Percentiles rank a stretch among this genome's conserved stretches.
Conservation (phyloP, 2,329 filamentous ascomycete genomes). For the Ophiosphaerella korrae region DNA sequence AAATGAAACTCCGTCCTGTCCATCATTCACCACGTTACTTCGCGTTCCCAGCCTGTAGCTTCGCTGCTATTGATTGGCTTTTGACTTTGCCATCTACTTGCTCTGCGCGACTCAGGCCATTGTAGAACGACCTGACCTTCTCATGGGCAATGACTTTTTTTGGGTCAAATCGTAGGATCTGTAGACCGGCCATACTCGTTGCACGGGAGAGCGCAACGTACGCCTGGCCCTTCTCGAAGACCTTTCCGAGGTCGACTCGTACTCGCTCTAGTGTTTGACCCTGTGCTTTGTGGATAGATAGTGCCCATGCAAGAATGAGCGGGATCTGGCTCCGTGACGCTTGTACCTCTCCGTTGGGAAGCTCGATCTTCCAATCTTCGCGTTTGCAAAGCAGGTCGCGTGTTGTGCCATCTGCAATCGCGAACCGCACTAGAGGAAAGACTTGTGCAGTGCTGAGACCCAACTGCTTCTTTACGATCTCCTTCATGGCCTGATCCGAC, state of each 20-base stretch:
- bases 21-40: slow-evolving; percentile 6
- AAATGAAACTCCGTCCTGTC: background rate
- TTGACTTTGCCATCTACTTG: slow-evolving; percentile 40
- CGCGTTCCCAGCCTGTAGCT: slow-evolving; percentile 32
- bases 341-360: slow-evolving; percentile 93
- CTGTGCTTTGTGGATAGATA: slow-evolving; percentile 98
- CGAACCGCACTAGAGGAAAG: slow-evolving; percentile 86
- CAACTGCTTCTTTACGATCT: slow-evolving; percentile 54
- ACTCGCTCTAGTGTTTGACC: slow-evolving; percentile 93
- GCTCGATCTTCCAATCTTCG: slow-evolving; percentile 94
- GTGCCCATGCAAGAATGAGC: slow-evolving; percentile 92
- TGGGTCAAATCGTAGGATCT: slow-evolving; percentile 87
- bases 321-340: slow-evolving; percentile 78
- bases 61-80: slow-evolving; percentile 37
- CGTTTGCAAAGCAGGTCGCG: slow-evolving; percentile 80
- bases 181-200: slow-evolving; percentile 82
- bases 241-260: slow-evolving; percentile 87
- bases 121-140: slow-evolving; percentile 83
- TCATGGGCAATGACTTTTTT: slow-evolving; percentile 93
- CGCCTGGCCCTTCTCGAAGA: slow-evolving; percentile 97
- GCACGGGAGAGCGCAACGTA: slow-evolving; percentile 96
- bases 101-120: slow-evolving; percentile 76
- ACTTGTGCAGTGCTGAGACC: slow-evolving; percentile 59
- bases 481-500: slow-evolving; percentile 46
- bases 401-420: slow-evolving; percentile 75